Evolutionary conservation across 2,329 filamentous ascomycete species (phyloP), one percentile per base, ranked within the genome.

Genomic region (Tolypocladium tropicale): DNA sequence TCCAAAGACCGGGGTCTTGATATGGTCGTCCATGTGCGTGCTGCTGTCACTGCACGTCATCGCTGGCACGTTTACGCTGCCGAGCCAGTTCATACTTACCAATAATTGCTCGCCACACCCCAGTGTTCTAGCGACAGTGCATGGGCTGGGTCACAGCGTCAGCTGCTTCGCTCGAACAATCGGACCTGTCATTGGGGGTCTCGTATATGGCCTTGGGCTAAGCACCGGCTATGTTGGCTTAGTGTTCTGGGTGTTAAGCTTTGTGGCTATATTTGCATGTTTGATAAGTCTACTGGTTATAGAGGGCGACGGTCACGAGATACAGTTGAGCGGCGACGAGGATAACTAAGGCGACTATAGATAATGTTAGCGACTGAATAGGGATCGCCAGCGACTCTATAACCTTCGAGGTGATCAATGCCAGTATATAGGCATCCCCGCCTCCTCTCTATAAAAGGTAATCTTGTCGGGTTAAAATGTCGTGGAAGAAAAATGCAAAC

Each of bases 1-100:
- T 7, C 66, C 72, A 39, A 81, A 81, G 52, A 76, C 77, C 2
- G 84, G 84, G 0, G 53, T 76, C 10, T 70, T 73, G 43, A 74
- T 90, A 37, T 91, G 88, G 88, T 79, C 0, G 79, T 82, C 2
- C 84, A 91, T 21, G 77, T 78, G 75, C 4, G 81, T 90, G 1
- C 73, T 91, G 2, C 73, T 80, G 14, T 67, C n/a, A n/a, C n/a
- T 88, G 12, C 85, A 89, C 61, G 85, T 89, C 10, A 72, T 83
- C 2, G 85, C 82, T 0, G 76, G 86, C 36, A 89, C 86, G 0
- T 89, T 89, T 63, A 74, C 75, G 6, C 65, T 77, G 2, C 78
- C 78, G 0, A 74, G 68, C 18, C 73, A 75, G 63, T 73, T 71
- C 2, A 77, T 78, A 32, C 65, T 78, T 3, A 67, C 78, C 33